Evolutionary conservation across 257 asterid species (phyloP).

Genomic region (Jacaranda copaia): DNA sequence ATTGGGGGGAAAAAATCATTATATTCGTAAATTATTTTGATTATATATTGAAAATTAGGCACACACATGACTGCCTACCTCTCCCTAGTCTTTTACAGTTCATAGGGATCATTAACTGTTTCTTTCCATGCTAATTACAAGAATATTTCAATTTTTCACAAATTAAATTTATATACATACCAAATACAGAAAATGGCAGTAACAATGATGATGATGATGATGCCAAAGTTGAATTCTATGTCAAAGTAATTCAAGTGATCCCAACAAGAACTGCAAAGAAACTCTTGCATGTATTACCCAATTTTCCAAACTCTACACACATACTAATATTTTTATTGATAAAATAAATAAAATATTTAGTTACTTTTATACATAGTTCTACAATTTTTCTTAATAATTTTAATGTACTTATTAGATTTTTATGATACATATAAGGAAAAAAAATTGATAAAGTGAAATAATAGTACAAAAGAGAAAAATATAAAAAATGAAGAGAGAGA

Average conservation of each 20-base stretch:
- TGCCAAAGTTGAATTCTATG: not conserved
- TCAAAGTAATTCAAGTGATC: conserved; percentile 2
- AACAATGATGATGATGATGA: not conserved
- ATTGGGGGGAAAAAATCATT: too few relatives aligned
- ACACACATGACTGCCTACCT: too few relatives aligned
- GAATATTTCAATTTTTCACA: not conserved
- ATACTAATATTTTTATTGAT: too few relatives aligned
- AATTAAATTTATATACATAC: not conserved
- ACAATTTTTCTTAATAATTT: too few relatives aligned
- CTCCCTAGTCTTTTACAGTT: not conserved
- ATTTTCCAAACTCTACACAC: too few relatives aligned
- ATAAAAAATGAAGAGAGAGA: not conserved
- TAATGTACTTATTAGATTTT: too few relatives aligned
- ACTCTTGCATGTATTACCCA: too few relatives aligned
- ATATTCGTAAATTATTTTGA: too few relatives aligned
- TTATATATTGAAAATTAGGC: too few relatives aligned
- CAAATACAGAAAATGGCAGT: not conserved
- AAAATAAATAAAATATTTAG: not conserved
- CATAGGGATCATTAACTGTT: not conserved
- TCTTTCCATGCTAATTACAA: not conserved
- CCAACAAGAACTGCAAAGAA: not conserved
- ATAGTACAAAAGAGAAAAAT: not conserved
- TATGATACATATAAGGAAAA: too few relatives aligned
- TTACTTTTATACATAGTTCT: too few relatives aligned
- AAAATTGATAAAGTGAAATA: too few relatives aligned